Evolutionary conservation across 2,329 filamentous ascomycete genomes (phyloP).

Genomic region (Trichophyton benhamiae): DNA sequence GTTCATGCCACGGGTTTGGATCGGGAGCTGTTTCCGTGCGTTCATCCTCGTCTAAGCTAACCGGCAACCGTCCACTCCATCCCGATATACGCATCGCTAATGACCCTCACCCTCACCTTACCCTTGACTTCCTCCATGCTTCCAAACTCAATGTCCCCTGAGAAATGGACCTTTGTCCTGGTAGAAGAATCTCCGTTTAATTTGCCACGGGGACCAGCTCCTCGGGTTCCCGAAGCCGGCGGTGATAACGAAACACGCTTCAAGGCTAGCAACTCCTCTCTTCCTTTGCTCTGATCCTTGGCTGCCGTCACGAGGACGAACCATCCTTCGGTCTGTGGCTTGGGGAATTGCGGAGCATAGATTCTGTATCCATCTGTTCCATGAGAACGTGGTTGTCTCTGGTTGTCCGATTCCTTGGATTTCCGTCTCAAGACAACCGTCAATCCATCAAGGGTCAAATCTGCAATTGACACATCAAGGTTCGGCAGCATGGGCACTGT

Average conservation of each 20-base stretch:
- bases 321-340: slow-evolving; percentile 87
- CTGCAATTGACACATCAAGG: slow-evolving; percentile 49
- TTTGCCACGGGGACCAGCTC: slow-evolving; percentile 14
- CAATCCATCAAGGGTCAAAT: slow-evolving; percentile 51
- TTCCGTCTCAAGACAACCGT: slow-evolving; percentile 22
- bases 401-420: not conserved
- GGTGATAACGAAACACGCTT: slow-evolving; percentile 70
- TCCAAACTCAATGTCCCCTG: not conserved
- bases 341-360: slow-evolving; percentile 81
- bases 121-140: slow-evolving; percentile 12
- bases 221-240: slow-evolving; percentile 12
- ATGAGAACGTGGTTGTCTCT: slow-evolving; percentile 33
- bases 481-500: slow-evolving; percentile 57
- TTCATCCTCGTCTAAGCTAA: not conserved
- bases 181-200: slow-evolving; percentile 10
- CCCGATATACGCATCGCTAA: slow-evolving; percentile 80
- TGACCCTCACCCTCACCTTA: slow-evolving; percentile 49
- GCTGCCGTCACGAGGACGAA: slow-evolving; percentile 60
- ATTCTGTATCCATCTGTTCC: slow-evolving; percentile 53
- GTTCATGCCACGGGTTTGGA: not conserved
- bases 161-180: slow-evolving; percentile 12
- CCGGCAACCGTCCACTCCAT: slow-evolving; percentile 47
- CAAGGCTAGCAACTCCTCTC: slow-evolving; percentile 71
- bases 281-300: slow-evolving; percentile 14
- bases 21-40: slow-evolving; percentile 1